These are phyloP conservation scores for Thielaviopsis musarum DNA, from an alignment of 2,329 filamentous ascomycete species.

Conservation along the genomic window DNA sequence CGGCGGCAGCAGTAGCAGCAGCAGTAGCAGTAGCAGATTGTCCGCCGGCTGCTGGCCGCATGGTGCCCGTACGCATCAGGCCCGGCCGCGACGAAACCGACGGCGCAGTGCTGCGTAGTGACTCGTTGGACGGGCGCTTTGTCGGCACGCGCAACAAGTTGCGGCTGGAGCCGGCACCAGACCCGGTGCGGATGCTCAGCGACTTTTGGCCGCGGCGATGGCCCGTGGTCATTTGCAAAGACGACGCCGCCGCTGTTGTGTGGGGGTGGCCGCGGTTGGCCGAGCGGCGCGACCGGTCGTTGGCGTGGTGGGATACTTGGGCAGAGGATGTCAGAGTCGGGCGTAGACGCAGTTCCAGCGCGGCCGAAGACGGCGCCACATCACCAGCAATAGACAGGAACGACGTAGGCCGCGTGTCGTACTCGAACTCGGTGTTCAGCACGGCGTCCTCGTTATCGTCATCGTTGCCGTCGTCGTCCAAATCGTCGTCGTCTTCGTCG, in stretches of 20 bases:
- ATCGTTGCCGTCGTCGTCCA: conserved; percentile 15
- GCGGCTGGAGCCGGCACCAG: conserved; percentile 19
- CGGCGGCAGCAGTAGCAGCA: not conserved
- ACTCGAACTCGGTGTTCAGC: conserved; percentile 12
- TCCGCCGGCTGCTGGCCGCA: conserved; percentile 11
- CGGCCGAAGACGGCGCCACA: conserved; percentile 1
- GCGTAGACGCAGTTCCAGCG: conserved; percentile 59
- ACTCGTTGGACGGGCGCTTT: conserved; percentile 37
- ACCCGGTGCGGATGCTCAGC: conserved; percentile 30
- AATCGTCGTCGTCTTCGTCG: conserved; percentile 13
- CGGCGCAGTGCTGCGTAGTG: conserved; percentile 27
- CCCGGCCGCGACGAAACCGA: conserved; percentile 20
- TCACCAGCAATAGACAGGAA: conserved; percentile 25
- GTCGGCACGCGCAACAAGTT: conserved; percentile 28
- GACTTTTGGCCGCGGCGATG: conserved; percentile 24
- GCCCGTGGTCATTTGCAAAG: not conserved
- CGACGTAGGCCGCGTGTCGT: conserved; percentile 45
- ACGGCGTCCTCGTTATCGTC: conserved; percentile 7
- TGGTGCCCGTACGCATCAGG: conserved; percentile 30
- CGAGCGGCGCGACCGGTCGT: not conserved
- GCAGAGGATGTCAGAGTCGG: conserved; percentile 50
- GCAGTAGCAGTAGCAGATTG: not conserved
- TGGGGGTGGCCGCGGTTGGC: too few relatives aligned
- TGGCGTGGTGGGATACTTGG: conserved; percentile 2
- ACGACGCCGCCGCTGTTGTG: too few relatives aligned